Percentiles rank a stretch among this genome's conserved stretches.
These are phyloP conservation scores for Monosporascus sp. DNA, from an alignment of 2,329 filamentous ascomycete species.

Conservation along the genomic window DNA sequence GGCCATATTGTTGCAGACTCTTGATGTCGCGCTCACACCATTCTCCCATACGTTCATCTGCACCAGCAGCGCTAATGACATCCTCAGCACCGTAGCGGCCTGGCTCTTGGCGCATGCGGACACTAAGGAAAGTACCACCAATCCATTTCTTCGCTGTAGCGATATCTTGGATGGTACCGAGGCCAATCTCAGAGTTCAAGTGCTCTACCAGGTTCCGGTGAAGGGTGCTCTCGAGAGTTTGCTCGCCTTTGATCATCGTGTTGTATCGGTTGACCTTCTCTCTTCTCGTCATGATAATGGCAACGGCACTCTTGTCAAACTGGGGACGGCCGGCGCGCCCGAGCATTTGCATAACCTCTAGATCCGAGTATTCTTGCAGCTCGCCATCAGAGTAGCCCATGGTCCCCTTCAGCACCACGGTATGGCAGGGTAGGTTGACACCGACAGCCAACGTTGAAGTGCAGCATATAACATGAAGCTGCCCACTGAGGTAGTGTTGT, in stretches of 20 bases:
- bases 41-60: conserved; percentile 61
- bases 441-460: conserved; percentile 82
- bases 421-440: conserved; percentile 77
- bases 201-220: conserved; percentile 79
- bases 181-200: conserved; percentile 75
- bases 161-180: conserved; percentile 65
- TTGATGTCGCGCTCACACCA: conserved; percentile 67
- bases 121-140: conserved; percentile 69
- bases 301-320: conserved; percentile 70
- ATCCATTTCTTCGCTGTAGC: conserved; percentile 69
- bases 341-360: conserved; percentile 89
- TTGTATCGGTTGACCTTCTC: conserved; percentile 63
- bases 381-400: conserved; percentile 56
- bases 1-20: conserved; percentile 53
- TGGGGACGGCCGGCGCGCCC: conserved; percentile 79
- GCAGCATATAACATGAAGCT: conserved; percentile 79
- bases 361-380: conserved; percentile 67
- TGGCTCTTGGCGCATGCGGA: conserved; percentile 68
- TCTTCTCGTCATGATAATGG: conserved; percentile 73
- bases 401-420: conserved; percentile 80
- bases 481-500: conserved; percentile 60
- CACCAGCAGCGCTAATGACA: conserved; percentile 39
- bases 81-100: conserved; percentile 62
- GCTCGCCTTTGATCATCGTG: conserved; percentile 66
- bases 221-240: conserved; percentile 70